Base-by-base conservation (phyloP, 345 rosid species). In the Arabis alpina region DNA sequence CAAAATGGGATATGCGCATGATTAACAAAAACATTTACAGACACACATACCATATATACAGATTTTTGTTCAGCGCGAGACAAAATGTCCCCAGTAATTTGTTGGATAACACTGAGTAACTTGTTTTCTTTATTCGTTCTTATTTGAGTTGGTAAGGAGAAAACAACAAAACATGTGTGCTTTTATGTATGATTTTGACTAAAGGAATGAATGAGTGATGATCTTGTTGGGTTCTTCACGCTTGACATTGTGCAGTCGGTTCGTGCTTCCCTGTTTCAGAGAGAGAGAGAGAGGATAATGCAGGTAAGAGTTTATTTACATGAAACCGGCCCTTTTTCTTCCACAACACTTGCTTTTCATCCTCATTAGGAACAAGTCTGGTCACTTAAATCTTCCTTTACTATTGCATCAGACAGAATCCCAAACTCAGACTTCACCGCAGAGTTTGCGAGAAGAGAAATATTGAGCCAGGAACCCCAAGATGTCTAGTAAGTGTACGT, bases 241-340 rank as follows among this genome's bases (percentile, higher is more conserved):
- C 72, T n/a, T 73, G 66, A 58, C 48, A 50, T 66, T 58, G 77
- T 30, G 60, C 23, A 52, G 51, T 36, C 2, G 2, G 55, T 23
- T 58, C 61, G 57, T 65, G 77, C 27, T 74, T 66, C 23, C 67
- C 72, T 74, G 62, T 52, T 57, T 58, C 9, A 64, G 23, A 72
- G 5, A 73, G 10, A 64, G 23, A 72, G 5, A 73, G 10, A 39
- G 52, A 48, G 13, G 13, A 72, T 54, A 51, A 63, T 54, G 39
- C 27, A 65, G 0, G 44, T 64, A 61, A 71, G 70, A 24, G 34
- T 36, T 28, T 10, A 48, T 55, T 9, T 40, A 28, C 43, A 70
- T 37, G 59, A 58, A 57, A 23, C 37, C 3, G 9, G 34, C 54
- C 13, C 44, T 47, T 55, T 47, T 68, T 44, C 61, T 6, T 30